phyloP scores from a whole-genome alignment of 1,139 yeast species.

The Debaryomyces nepalensis region DNA sequence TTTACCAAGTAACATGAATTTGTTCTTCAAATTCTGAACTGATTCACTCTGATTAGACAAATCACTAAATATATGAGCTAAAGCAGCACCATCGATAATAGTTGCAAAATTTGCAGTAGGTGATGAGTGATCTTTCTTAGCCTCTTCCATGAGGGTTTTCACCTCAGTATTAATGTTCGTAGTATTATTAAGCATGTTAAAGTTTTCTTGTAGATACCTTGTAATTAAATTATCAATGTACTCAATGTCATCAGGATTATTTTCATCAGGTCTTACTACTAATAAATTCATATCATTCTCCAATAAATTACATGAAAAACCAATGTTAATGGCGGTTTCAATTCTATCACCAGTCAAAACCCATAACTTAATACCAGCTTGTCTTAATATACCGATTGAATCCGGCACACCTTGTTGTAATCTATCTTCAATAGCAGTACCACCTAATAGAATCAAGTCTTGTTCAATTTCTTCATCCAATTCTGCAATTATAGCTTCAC shows the following conservation, averaged over 20 bases:
- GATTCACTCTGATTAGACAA: slow-evolving; percentile 24
- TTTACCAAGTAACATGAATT: slow-evolving; percentile 59
- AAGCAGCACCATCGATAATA: slow-evolving; percentile 61
- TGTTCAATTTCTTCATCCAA: slow-evolving; percentile 83
- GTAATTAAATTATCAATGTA: slow-evolving; percentile 42
- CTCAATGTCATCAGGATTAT: slow-evolving; percentile 29
- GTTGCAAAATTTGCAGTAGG: slow-evolving; percentile 54
- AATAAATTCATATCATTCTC: slow-evolving; percentile 86
- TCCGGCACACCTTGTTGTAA: slow-evolving; percentile 97
- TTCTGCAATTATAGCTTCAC: slow-evolving; percentile 78
- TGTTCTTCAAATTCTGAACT: slow-evolving; percentile 31
- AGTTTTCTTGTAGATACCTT: slow-evolving; percentile 45
- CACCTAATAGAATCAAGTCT: slow-evolving; percentile 77
- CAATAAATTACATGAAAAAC: slow-evolving; percentile 90
- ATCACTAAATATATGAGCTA: slow-evolving; percentile 44
- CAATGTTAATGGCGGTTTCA: slow-evolving; percentile 97
- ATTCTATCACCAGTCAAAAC: slow-evolving; percentile 97
- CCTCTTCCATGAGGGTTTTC: slow-evolving; percentile 41
- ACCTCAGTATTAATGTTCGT: slow-evolving; percentile 30
- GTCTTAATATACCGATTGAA: slow-evolving; percentile 78
- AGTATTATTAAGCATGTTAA: slow-evolving; percentile 32
- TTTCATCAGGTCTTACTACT: slow-evolving; percentile 57
- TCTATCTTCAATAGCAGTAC: slow-evolving; percentile 97
- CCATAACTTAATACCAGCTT: slow-evolving; percentile 96
- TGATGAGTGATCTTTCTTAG: slow-evolving; percentile 54